Evolutionary conservation across 2,329 filamentous ascomycete genomes (phyloP).

Genomic region (Penicillium sp.): DNA sequence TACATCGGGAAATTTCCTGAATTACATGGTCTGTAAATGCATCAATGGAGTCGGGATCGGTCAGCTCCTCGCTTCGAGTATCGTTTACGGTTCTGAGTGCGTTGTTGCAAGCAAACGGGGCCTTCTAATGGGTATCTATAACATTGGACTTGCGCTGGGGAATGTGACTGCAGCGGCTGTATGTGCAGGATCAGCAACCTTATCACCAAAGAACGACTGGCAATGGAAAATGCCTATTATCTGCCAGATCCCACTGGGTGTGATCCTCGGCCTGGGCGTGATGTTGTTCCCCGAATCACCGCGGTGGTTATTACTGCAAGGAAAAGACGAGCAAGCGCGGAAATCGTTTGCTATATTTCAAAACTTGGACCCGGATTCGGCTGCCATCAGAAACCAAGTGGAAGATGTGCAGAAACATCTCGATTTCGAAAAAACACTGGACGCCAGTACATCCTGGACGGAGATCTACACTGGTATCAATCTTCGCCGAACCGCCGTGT

Average conservation of each 20-base stretch:
- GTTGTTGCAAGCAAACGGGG: slow-evolving; percentile 25
- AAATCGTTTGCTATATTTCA: slow-evolving; percentile 21
- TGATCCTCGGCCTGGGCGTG: slow-evolving; percentile 23
- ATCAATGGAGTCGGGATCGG: slow-evolving; percentile 27
- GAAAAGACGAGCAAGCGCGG: slow-evolving; percentile 22
- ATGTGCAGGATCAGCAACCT: slow-evolving; percentile 25
- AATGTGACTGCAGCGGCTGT: slow-evolving; percentile 28
- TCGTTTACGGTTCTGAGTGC: slow-evolving; percentile 27
- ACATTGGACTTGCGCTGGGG: slow-evolving; percentile 26
- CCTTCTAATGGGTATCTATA: slow-evolving; percentile 24
- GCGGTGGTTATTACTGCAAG: slow-evolving; percentile 24
- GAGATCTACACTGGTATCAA: slow-evolving; percentile 26
- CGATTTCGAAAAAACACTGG: slow-evolving; percentile 16
- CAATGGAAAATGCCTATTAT: slow-evolving; percentile 32
- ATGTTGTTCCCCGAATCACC: slow-evolving; percentile 29
- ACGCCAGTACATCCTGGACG: slow-evolving; percentile 14
- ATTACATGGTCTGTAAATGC: slow-evolving; percentile 28
- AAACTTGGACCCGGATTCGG: slow-evolving; percentile 16
- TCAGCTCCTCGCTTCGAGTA: slow-evolving; percentile 18
- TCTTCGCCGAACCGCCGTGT: slow-evolving; percentile 23
- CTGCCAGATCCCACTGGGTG: slow-evolving; percentile 29
- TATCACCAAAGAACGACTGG: slow-evolving; percentile 25
- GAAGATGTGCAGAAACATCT: slow-evolving; percentile 25
- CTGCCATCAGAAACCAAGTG: slow-evolving; percentile 22
- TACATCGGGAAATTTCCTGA: slow-evolving; percentile 21